phyloP scores from a whole-genome alignment of 306 rosid genomes.

The Trifolium pratense region DNA sequence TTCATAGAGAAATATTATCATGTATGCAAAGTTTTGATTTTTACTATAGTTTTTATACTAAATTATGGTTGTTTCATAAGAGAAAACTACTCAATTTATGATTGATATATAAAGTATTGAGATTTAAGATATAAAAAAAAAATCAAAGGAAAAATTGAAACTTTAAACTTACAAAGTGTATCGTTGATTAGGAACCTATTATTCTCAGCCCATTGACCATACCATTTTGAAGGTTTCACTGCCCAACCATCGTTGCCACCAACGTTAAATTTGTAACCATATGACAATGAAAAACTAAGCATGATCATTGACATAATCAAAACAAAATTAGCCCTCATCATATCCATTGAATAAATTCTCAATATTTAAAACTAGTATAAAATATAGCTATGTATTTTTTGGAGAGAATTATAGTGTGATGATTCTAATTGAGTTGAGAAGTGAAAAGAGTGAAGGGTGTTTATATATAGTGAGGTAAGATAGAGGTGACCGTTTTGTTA shows the following conservation, averaged over 20 bases:
- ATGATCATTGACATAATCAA: slow-evolving; percentile 13
- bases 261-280: slow-evolving; percentile 50
- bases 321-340: neutral
- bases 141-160: neutral
- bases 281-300: slow-evolving; percentile 28
- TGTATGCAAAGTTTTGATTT: neutral
- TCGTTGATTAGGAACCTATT: slow-evolving; percentile 76
- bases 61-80: neutral
- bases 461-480: neutral
- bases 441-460: neutral
- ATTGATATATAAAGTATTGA: neutral
- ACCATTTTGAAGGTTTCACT: slow-evolving; percentile 55
- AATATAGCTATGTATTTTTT: too few relatives aligned
- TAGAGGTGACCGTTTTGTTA: too few relatives aligned
- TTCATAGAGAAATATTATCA: too few relatives aligned
- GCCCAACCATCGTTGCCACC: slow-evolving; percentile 82
- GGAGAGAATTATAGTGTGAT: neutral
- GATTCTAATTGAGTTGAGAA: neutral
- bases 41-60: too few relatives aligned
- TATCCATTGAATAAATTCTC: neutral
- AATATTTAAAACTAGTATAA: too few relatives aligned
- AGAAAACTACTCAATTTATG: neutral
- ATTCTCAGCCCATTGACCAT: slow-evolving; percentile 63
- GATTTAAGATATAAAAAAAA: neutral
- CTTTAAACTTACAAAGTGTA: slow-evolving; percentile 54